phyloP scores from a whole-genome alignment of 2,329 filamentous ascomycete genomes.

The Corynespora cassiicola region DNA sequence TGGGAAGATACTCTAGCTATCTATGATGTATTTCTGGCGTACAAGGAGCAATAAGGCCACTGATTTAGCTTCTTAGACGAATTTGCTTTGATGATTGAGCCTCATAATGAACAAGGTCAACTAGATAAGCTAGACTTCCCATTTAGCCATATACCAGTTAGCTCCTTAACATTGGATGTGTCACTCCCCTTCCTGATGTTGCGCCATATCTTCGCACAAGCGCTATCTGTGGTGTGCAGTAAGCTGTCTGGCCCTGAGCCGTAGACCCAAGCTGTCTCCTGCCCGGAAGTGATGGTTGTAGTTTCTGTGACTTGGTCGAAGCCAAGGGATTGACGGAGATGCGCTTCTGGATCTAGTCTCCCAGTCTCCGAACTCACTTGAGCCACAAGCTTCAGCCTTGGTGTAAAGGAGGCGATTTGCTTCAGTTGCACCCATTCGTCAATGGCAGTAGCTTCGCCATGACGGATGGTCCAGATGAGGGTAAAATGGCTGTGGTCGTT shows the following conservation, averaged over 20 bases:
- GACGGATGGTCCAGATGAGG: slow-evolving; percentile 4
- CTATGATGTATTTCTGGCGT: no score
- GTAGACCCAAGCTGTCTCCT: slow-evolving; percentile 3
- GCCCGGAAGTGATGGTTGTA: no score
- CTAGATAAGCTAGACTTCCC: slow-evolving; percentile 6
- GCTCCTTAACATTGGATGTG: not conserved
- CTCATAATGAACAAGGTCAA: no score
- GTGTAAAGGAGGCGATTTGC: slow-evolving; percentile 1
- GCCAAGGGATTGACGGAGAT: not conserved
- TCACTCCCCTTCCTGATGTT: slow-evolving; percentile 1
- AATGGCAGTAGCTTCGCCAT: slow-evolving; percentile 3
- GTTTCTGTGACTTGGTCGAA: no score
- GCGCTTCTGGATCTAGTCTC: slow-evolving; percentile 2
- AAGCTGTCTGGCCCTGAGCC: slow-evolving; percentile 5
- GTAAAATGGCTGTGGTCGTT: slow-evolving; percentile 1
- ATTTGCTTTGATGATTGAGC: no score
- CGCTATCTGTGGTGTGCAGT: not conserved
- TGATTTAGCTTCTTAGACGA: no score
- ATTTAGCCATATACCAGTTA: slow-evolving; percentile 7
- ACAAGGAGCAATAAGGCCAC: no score
- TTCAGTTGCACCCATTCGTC: slow-evolving; percentile 1
- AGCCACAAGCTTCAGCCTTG: slow-evolving; percentile 2
- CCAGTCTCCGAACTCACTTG: slow-evolving; percentile 3
- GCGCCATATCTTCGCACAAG: not conserved
- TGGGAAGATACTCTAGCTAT: no score